A percentile compares a stretch with the other conserved stretches of the same genome.
phyloP scores from a whole-genome alignment of 2,329 filamentous ascomycete genomes.

The Colletotrichum eremochloae region DNA sequence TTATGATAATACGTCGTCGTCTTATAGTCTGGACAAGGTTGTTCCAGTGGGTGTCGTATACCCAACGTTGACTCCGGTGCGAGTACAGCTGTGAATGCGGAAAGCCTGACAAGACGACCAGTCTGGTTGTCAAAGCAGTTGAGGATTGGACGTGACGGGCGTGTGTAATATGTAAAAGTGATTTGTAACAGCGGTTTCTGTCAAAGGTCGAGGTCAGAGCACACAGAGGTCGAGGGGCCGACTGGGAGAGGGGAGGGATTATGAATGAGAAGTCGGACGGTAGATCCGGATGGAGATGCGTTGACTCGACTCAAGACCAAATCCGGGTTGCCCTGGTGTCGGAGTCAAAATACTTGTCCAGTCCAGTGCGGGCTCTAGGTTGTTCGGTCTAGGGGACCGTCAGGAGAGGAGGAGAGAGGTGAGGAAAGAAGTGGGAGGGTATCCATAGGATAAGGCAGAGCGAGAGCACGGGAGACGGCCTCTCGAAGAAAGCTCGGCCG shows the following conservation, averaged over 20 bases:
- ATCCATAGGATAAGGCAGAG: slow-evolving; percentile 27
- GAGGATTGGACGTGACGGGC: background rate
- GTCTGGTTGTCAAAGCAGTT: background rate
- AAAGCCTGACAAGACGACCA: background rate
- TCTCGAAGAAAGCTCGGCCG: slow-evolving; percentile 31
- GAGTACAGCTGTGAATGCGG: background rate
- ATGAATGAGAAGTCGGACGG: slow-evolving; percentile 31
- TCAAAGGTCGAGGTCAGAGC: slow-evolving; percentile 3
- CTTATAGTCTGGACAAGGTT: slow-evolving; percentile 24
- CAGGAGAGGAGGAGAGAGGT: slow-evolving; percentile 7
- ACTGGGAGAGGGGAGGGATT: slow-evolving; percentile 22
- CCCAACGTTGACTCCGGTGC: background rate
- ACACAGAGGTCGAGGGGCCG: background rate
- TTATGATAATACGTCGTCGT: slow-evolving; percentile 32
- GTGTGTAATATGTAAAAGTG: background rate
- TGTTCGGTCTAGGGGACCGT: slow-evolving; percentile 16
- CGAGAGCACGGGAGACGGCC: slow-evolving; percentile 12
- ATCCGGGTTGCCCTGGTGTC: slow-evolving; percentile 38
- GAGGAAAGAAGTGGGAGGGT: slow-evolving; percentile 27
- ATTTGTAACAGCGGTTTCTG: background rate
- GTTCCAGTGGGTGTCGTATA: background rate
- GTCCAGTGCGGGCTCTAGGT: slow-evolving; percentile 32
- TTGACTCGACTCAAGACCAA: slow-evolving; percentile 39
- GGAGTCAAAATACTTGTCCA: slow-evolving; percentile 26
- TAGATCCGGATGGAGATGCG: slow-evolving; percentile 24